A percentile compares a stretch with the other conserved stretches of the same genome.
Conservation (phyloP, 805 yeast genomes). For the Yarrowia sp. region DNA sequence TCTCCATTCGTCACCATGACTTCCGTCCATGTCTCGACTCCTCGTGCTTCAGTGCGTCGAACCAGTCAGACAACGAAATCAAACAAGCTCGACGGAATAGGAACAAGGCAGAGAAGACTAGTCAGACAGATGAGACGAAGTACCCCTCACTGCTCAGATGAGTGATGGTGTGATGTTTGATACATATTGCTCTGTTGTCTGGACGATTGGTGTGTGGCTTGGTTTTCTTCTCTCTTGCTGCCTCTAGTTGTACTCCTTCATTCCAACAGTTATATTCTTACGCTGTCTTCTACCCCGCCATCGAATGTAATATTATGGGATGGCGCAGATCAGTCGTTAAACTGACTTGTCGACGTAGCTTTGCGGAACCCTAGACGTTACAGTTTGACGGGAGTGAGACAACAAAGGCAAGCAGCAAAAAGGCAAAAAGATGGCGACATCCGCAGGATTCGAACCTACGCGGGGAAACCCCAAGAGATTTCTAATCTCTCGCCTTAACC, state of each 20-base stretch:
- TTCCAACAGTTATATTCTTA: too few relatives aligned
- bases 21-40: not conserved
- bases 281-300: conserved; percentile 14
- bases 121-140: too few relatives aligned
- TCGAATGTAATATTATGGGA: not conserved
- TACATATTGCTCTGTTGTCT: too few relatives aligned
- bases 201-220: too few relatives aligned
- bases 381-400: not conserved
- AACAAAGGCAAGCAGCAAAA: not conserved
- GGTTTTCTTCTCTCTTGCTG: too few relatives aligned
- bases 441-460: conserved; percentile 26
- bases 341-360: not conserved
- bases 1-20: too few relatives aligned
- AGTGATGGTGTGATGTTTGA: too few relatives aligned
- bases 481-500: conserved; percentile 26
- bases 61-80: too few relatives aligned
- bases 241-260: too few relatives aligned
- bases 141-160: too few relatives aligned
- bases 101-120: too few relatives aligned
- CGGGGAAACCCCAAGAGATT: conserved; percentile 26
- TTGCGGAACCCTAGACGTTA: not conserved
- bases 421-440: not conserved
- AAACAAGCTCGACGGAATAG: too few relatives aligned
- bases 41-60: not conserved
- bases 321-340: not conserved